These are phyloP conservation scores for Candida neerlandica DNA, from an alignment of 1,139 yeast genomes.

Conservation along the genomic window DNA sequence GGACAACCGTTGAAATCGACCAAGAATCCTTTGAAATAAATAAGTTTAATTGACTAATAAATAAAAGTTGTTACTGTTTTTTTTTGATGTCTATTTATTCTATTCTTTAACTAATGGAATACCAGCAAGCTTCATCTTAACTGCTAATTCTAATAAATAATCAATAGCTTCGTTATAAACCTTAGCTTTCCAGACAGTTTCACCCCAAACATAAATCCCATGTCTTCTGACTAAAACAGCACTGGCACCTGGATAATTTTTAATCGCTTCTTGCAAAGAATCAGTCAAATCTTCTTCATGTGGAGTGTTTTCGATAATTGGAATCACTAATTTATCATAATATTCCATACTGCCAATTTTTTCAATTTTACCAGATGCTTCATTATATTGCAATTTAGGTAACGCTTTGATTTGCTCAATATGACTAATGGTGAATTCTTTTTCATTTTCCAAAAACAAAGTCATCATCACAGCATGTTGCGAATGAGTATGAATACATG, in stretches of 20 bases:
- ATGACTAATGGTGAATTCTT: slow-evolving; percentile 71
- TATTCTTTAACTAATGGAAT: slow-evolving; percentile 49
- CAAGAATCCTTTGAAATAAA: slow-evolving; percentile 37
- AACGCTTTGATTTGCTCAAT: slow-evolving; percentile 94
- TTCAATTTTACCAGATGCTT: slow-evolving; percentile 47
- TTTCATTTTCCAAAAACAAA: slow-evolving; percentile 59
- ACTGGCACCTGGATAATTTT: slow-evolving; percentile 69
- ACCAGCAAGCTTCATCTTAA: slow-evolving; percentile 71
- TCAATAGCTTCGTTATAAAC: slow-evolving; percentile 92
- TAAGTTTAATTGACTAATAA: neutral
- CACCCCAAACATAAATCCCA: slow-evolving; percentile 97
- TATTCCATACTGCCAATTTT: slow-evolving; percentile 70
- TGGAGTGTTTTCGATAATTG: slow-evolving; percentile 89
- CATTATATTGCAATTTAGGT: slow-evolving; percentile 50
- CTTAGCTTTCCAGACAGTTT: slow-evolving; percentile 89
- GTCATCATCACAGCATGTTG: slow-evolving; percentile 85
- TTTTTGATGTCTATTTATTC: neutral
- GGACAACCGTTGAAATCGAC: slow-evolving; percentile 42
- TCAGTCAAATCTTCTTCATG: slow-evolving; percentile 85
- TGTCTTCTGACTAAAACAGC: slow-evolving; percentile 92
- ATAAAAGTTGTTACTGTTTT: no score
- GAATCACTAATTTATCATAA: slow-evolving; percentile 76
- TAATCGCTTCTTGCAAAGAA: slow-evolving; percentile 63
- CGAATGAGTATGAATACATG: slow-evolving; percentile 95
- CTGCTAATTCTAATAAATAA: slow-evolving; percentile 80